These are phyloP conservation scores for Chromera velia DNA, from an alignment of 73 alveolate species.

Conservation along the genomic window DNA sequence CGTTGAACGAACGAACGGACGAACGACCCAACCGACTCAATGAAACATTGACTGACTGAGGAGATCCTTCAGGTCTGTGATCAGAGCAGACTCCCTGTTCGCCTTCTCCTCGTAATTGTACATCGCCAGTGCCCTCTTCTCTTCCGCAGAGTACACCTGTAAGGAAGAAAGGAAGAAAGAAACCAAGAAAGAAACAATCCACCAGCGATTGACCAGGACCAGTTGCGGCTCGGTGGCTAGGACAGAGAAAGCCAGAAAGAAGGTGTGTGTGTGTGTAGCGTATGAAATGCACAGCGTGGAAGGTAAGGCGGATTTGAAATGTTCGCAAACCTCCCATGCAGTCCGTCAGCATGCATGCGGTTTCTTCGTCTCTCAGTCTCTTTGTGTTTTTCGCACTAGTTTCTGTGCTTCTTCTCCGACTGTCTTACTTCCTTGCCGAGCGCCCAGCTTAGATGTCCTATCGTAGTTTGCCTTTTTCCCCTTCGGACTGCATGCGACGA, in stretches of 20 bases:
- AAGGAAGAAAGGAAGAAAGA: neutral
- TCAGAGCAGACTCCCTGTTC: constrained; percentile 30
- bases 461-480: too few species aligned
- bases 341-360: too few species aligned
- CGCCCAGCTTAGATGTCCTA: neutral
- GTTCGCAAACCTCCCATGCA: too few species aligned
- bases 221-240: neutral
- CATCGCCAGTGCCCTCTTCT: constrained; percentile 47
- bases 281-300: neutral
- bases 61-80: constrained; percentile 33
- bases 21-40: neutral
- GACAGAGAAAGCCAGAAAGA: neutral
- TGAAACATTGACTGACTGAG: neutral
- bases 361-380: too few species aligned
- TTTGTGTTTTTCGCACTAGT: neutral
- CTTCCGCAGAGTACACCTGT: constrained; percentile 50
- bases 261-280: neutral
- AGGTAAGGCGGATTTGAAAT: neutral
- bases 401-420: neutral
- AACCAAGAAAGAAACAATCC: neutral
- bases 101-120: constrained; percentile 51
- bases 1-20: neutral
- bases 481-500: too few species aligned
- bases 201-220: neutral
- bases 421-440: neutral